Evolutionary conservation across 345 rosid genomes (phyloP).

Genomic region (Brassica juncea): DNA sequence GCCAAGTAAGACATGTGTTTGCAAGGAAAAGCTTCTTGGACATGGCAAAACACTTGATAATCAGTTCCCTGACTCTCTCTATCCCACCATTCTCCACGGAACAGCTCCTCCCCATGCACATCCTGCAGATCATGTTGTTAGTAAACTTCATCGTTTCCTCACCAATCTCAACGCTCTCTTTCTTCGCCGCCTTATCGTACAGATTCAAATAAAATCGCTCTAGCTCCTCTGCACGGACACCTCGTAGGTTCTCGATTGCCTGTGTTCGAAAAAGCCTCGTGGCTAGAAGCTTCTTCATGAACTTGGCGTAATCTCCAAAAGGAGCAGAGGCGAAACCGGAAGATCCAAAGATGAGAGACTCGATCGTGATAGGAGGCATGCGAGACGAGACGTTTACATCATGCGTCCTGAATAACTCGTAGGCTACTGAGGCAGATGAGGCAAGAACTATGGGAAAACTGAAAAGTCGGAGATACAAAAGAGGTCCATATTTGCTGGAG

Average conservation of each 20-base stretch:
- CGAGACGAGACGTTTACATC: not conserved
- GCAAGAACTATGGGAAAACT: not conserved
- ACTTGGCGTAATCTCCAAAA: not conserved
- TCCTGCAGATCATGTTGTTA: not conserved
- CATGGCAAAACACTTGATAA: not conserved
- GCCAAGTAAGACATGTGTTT: not conserved
- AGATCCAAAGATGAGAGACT: not conserved
- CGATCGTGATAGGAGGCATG: not conserved
- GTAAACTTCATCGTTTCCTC: not conserved
- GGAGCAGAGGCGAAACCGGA: not conserved
- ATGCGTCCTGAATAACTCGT: not conserved
- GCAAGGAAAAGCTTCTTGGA: not conserved
- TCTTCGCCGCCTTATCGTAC: not conserved
- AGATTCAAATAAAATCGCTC: not conserved
- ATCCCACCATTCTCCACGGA: not conserved
- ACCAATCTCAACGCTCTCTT: not conserved
- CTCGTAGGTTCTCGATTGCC: not conserved
- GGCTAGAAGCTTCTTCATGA: not conserved
- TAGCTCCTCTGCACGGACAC: not conserved
- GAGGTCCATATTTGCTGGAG: not conserved
- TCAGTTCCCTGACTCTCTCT: not conserved
- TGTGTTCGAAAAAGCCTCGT: not conserved
- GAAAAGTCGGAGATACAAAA: not conserved
- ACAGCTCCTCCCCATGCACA: not conserved
- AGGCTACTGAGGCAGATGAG: not conserved